Conservation (phyloP, 768 basidiomycete genomes). For the Kwoniella botswanensis region DNA sequence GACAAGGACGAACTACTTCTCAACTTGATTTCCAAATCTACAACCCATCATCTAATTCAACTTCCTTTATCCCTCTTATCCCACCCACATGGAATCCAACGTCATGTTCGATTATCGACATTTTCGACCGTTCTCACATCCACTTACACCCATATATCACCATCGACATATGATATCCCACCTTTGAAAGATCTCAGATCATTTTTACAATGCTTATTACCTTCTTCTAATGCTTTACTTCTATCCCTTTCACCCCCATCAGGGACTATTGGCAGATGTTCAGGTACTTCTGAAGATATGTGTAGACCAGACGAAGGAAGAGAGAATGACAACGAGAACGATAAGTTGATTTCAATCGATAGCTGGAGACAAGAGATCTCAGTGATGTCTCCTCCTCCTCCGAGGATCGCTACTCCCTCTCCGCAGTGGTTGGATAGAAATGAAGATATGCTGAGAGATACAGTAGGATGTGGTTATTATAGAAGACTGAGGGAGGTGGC, state of each 20-base stretch:
- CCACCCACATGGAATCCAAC: not conserved
- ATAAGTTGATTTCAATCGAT: not conserved
- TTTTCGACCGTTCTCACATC: conserved; percentile 14
- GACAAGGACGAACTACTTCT: not conserved
- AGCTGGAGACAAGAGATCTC: not conserved
- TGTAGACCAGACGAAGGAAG: not conserved
- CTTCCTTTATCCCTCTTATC: conserved; percentile 18
- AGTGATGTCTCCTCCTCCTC: too few species aligned
- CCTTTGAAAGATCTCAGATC: conserved; percentile 13
- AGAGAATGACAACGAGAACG: not conserved
- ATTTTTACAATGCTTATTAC: conserved; percentile 21
- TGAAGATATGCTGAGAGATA: conserved; percentile 24
- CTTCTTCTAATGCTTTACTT: conserved; percentile 10
- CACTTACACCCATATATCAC: not conserved
- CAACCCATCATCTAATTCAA: conserved; percentile 11
- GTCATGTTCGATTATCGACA: not conserved
- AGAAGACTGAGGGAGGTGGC: conserved; percentile 13
- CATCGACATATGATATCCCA: not conserved
- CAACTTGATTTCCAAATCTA: not conserved
- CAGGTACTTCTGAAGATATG: not conserved
- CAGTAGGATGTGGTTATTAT: conserved; percentile 19
- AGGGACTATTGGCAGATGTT: not conserved
- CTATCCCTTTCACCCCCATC: not conserved
- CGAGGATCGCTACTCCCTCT: conserved; percentile 5
- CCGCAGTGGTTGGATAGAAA: conserved; percentile 15